These are phyloP conservation scores for Zopfochytrium polystomum DNA, from an alignment of 371 early-diverging fungal species.

Conservation along the genomic window DNA sequence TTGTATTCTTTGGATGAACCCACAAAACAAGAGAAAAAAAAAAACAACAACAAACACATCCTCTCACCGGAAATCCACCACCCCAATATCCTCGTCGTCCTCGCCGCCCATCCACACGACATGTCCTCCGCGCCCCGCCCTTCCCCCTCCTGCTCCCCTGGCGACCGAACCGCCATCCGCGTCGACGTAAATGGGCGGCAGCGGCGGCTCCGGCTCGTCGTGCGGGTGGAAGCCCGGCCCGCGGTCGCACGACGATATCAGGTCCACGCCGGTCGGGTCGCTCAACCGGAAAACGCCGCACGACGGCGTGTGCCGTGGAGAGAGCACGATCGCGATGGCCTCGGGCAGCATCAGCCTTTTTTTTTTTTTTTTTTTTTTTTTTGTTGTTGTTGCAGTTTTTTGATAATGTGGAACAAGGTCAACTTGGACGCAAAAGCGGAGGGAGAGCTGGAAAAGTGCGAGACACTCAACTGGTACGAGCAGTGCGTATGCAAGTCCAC, in stretches of 20 bases:
- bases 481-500: constrained; percentile 91
- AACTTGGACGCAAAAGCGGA: background rate
- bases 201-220: constrained; percentile 33
- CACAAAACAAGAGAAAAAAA: too few species aligned
- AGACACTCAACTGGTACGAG: constrained; percentile 69
- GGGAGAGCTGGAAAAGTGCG: background rate
- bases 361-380: too few species aligned
- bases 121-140: background rate
- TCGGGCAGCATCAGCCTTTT: constrained; percentile 77
- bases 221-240: constrained; percentile 83
- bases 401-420: constrained; percentile 1
- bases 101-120: constrained; percentile 4
- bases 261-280: constrained; percentile 79
- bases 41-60: too few species aligned
- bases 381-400: too few species aligned
- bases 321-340: constrained; percentile 89
- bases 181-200: background rate
- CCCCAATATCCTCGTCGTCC: background rate
- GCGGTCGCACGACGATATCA: constrained; percentile 69
- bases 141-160: background rate
- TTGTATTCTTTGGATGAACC: too few species aligned
- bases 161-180: too few species aligned
- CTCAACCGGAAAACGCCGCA: constrained; percentile 86
- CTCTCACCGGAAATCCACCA: constrained; percentile 12
- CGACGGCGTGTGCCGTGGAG: constrained; percentile 70